Evolutionary conservation across 2,329 filamentous ascomycete genomes (phyloP).

Genomic region (Juglanconis sp.): DNA sequence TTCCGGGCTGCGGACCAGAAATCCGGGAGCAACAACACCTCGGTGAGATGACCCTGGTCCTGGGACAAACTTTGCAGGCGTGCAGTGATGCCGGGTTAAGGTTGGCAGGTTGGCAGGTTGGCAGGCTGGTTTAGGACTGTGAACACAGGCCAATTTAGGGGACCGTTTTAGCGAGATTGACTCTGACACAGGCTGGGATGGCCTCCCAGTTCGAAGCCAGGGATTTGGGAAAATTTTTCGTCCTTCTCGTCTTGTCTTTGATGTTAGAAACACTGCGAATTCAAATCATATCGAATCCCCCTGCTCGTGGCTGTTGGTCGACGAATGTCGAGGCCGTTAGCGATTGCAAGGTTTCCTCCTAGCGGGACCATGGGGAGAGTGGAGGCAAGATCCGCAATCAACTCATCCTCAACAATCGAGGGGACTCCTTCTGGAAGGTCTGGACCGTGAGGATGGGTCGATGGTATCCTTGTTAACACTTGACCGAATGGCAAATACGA

Average conservation of each 20-base stretch:
- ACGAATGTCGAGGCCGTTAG: background rate
- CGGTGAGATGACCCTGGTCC: constrained; percentile 7
- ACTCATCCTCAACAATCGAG: constrained; percentile 5
- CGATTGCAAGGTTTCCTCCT: constrained; percentile 3
- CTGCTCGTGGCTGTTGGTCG: background rate
- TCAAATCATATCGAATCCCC: constrained; percentile 11
- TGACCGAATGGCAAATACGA: constrained; percentile 3
- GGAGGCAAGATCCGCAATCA: constrained; percentile 6
- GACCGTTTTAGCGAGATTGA: constrained; percentile 17
- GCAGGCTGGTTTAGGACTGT: background rate
- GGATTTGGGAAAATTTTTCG: constrained; percentile 16
- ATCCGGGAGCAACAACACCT: background rate
- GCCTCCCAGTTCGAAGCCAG: constrained; percentile 6
- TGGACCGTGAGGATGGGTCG: constrained; percentile 3
- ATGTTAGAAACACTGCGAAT: background rate
- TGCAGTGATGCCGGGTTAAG: background rate
- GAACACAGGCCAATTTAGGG: constrained; percentile 13
- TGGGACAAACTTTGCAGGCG: constrained; percentile 10
- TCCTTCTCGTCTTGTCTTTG: constrained; percentile 5
- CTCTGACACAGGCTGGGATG: constrained; percentile 12
- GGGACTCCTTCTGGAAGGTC: constrained; percentile 6
- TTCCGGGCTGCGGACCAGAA: background rate
- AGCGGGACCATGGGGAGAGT: constrained; percentile 2
- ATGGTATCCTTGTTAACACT: constrained; percentile 9
- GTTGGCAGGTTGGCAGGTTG: background rate